Evolutionary conservation across 2,329 filamentous ascomycete genomes (phyloP).

Genomic region (Alternaria brassicae): DNA sequence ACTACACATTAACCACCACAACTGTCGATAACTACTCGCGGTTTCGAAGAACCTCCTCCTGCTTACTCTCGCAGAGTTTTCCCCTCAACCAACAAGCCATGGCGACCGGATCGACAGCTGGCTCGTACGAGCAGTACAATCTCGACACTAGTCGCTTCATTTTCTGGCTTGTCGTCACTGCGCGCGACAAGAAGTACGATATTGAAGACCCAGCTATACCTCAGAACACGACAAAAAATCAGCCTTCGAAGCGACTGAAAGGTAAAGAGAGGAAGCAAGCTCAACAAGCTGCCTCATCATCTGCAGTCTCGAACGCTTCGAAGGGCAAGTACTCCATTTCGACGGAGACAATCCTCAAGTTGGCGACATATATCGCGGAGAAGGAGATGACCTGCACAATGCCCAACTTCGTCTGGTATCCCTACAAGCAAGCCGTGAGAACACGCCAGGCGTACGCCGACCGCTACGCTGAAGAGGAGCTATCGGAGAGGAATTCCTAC

Average conservation of each 20-base stretch:
- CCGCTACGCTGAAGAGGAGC: background rate
- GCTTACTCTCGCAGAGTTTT: background rate
- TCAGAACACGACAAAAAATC: background rate
- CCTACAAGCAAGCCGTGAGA: conserved; percentile 3
- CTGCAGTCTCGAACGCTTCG: background rate
- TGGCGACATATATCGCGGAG: background rate
- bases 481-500: background rate
- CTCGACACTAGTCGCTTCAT: background rate
- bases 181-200: background rate
- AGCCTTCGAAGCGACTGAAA: background rate
- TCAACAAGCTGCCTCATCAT: background rate
- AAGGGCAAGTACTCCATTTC: conserved; percentile 1
- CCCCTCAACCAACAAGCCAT: background rate
- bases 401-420: conserved; percentile 2
- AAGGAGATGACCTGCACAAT: background rate
- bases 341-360: background rate
- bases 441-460: background rate
- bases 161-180: conserved; percentile 1
- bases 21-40: background rate
- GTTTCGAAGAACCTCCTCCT: background rate
- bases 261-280: background rate
- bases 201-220: background rate
- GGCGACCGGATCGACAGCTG: background rate
- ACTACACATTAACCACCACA: background rate
- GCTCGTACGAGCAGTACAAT: conserved; percentile 5